Evolutionary conservation across 75 land plant species (phyloP).

Genomic region (Picea sitchensis): DNA sequence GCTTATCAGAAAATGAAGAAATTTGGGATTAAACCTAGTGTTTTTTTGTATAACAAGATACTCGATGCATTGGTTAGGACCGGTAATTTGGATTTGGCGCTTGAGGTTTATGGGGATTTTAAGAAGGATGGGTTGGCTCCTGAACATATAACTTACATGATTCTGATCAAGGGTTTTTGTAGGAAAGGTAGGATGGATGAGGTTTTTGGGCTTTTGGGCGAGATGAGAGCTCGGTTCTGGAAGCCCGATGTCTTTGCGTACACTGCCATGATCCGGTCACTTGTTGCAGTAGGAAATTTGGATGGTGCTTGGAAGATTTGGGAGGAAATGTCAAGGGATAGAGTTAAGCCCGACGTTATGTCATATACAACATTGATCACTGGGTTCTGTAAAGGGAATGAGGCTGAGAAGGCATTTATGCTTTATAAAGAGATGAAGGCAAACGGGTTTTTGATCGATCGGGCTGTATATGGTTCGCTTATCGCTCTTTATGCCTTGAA

Average conservation of each 20-base stretch:
- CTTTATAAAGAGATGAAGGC: constrained; percentile 54
- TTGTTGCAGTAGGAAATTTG: constrained; percentile 42
- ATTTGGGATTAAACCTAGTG: constrained; percentile 49
- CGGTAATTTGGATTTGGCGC: constrained; percentile 44
- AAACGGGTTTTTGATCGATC: constrained; percentile 40
- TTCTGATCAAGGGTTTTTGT: constrained; percentile 60
- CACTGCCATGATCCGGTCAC: constrained; percentile 53
- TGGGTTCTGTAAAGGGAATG: constrained; percentile 42
- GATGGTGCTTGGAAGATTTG: constrained; percentile 58
- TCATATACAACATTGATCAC: constrained; percentile 55
- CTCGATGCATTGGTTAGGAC: constrained; percentile 57
- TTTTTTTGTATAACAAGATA: constrained; percentile 59
- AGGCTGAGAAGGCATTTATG: constrained; percentile 32
- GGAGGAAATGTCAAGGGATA: constrained; percentile 57
- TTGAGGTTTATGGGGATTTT: constrained; percentile 52
- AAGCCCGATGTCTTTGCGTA: constrained; percentile 75
- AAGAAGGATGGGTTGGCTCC: constrained; percentile 43
- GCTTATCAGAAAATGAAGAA: constrained; percentile 59
- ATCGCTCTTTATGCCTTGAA: constrained; percentile 44
- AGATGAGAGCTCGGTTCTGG: constrained; percentile 39
- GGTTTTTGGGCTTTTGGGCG: constrained; percentile 34
- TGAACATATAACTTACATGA: constrained; percentile 59
- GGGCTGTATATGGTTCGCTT: constrained; percentile 49
- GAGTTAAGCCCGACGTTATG: constrained; percentile 56
- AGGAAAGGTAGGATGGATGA: constrained; percentile 46